phyloP scores from a whole-genome alignment of 2,329 filamentous ascomycete species.

The Neofusicoccum ribis region DNA sequence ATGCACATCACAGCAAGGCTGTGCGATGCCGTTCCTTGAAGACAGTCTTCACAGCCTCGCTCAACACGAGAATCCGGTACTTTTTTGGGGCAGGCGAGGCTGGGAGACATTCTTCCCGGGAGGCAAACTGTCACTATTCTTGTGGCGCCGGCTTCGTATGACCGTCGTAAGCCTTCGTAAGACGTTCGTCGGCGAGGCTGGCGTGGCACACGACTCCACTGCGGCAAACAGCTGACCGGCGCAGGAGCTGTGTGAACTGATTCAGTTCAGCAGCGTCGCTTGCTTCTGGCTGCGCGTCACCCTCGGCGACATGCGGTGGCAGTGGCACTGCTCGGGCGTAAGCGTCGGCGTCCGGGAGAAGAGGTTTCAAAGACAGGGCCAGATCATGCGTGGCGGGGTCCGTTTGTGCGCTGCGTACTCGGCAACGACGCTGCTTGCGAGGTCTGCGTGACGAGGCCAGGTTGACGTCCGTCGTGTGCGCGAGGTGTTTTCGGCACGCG shows the following conservation, averaged over 20 bases:
- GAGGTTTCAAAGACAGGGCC: background rate
- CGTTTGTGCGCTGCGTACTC: background rate
- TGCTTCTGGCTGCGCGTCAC: background rate
- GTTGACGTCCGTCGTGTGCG: background rate
- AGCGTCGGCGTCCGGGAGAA: background rate
- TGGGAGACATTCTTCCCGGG: background rate
- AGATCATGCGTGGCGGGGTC: background rate
- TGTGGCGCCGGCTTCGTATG: background rate
- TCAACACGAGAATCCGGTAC: background rate
- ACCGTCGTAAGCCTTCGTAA: slow-evolving; percentile 1
- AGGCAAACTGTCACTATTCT: background rate
- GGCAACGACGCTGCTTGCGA: too few species aligned
- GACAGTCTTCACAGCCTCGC: background rate
- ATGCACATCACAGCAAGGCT: background rate
- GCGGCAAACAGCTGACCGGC: background rate
- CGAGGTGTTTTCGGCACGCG: background rate
- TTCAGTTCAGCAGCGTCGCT: background rate
- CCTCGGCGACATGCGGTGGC: slow-evolving; percentile 2
- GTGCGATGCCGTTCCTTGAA: background rate
- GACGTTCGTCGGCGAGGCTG: background rate
- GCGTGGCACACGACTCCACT: slow-evolving; percentile 6
- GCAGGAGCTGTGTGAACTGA: background rate
- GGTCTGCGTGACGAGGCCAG: background rate
- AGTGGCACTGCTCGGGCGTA: background rate
- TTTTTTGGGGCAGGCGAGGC: background rate